Conservation (phyloP, 1,284 basidiomycete genomes). For the Ceratobasidium sp. region DNA sequence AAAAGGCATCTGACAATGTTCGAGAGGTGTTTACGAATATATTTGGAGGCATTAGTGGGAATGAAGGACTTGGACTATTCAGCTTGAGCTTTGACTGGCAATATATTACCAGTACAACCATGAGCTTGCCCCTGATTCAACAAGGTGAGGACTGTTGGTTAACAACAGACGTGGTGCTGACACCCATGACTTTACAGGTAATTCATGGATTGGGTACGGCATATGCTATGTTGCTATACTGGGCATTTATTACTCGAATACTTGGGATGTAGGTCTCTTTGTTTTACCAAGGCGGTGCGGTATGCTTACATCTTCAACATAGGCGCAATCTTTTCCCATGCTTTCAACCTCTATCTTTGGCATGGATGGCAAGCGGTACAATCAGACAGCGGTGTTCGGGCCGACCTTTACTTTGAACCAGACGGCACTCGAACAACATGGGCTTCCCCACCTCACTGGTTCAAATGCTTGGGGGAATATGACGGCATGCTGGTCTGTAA, state of each 20-base stretch:
- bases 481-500: constrained; percentile 62
- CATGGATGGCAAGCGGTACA: constrained; percentile 64
- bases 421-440: constrained; percentile 64
- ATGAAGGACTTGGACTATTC: constrained; percentile 70
- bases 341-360: constrained; percentile 70
- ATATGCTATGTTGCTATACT: constrained; percentile 66
- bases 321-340: constrained; percentile 69
- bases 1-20: constrained; percentile 58
- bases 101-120: constrained; percentile 66
- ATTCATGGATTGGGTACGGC: constrained; percentile 65
- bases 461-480: constrained; percentile 69
- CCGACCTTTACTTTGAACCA: constrained; percentile 63
- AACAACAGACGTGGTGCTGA: not conserved
- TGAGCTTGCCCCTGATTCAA: constrained; percentile 60
- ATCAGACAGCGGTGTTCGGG: constrained; percentile 67
- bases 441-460: constrained; percentile 64
- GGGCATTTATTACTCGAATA: constrained; percentile 68
- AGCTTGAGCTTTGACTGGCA: constrained; percentile 71
- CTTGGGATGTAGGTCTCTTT: constrained; percentile 63
- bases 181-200: constrained; percentile 53
- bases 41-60: constrained; percentile 69
- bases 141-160: constrained; percentile 58
- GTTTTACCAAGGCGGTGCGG: not conserved
- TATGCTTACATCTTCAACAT: constrained; percentile 42
- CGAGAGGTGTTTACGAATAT: constrained; percentile 67